Percentiles rank a stretch among this genome's conserved stretches.
These are phyloP conservation scores for Globisporangium iwayamae DNA, from an alignment of 352 stramenopile genomes.

Conservation along the genomic window DNA sequence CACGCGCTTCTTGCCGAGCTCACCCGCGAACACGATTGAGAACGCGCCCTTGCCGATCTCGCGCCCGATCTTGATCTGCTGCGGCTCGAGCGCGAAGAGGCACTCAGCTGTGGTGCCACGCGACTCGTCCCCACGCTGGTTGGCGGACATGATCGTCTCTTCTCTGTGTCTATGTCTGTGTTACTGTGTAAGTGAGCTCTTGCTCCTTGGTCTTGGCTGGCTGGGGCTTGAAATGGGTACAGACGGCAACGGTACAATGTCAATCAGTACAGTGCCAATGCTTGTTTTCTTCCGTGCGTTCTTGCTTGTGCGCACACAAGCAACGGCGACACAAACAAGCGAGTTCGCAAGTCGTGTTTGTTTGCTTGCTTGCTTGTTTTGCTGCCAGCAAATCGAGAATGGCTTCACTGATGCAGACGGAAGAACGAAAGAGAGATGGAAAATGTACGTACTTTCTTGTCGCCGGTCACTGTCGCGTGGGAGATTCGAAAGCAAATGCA, in stretches of 20 bases:
- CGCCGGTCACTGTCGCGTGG: neutral
- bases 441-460: neutral
- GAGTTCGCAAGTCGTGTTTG: conserved; percentile 1
- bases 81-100: conserved; percentile 57
- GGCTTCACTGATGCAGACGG: conserved; percentile 14
- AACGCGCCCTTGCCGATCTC: conserved; percentile 87
- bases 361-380: neutral
- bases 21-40: conserved; percentile 70
- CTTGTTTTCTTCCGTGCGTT: neutral
- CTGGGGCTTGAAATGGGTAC: neutral
- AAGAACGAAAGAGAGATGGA: conserved; percentile 5
- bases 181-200: neutral
- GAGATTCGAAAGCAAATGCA: conserved; percentile 1
- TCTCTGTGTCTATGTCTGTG: neutral
- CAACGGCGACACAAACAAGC: neutral
- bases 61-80: conserved; percentile 64
- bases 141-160: conserved; percentile 25
- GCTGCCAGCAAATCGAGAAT: conserved; percentile 2
- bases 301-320: conserved; percentile 1
- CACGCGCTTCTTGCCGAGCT: conserved; percentile 69
- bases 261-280: neutral
- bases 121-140: conserved; percentile 27
- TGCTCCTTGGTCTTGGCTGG: neutral
- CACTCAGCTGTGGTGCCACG: conserved; percentile 18
- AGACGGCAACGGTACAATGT: neutral